Conservation (phyloP, 2,329 filamentous ascomycete genomes). For the Fusarium proliferatum region DNA sequence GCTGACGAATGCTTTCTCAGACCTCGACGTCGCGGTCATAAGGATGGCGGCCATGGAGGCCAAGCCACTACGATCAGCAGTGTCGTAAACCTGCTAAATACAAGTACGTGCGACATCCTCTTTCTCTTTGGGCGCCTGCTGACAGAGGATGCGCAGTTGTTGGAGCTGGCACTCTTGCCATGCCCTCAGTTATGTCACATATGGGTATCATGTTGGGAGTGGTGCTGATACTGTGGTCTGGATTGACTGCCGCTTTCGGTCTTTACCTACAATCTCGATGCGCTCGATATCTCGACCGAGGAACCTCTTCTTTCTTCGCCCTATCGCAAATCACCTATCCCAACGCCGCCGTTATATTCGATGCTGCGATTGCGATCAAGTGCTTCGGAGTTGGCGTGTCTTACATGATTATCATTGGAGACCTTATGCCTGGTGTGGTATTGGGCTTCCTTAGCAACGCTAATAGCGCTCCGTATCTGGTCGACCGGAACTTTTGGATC, state of each 20-base stretch:
- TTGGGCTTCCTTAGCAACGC: constrained; percentile 78
- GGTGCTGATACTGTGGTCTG: constrained; percentile 91
- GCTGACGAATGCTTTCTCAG: constrained; percentile 48
- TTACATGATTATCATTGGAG: constrained; percentile 98
- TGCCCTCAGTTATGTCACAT: constrained; percentile 95
- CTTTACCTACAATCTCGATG: constrained; percentile 95
- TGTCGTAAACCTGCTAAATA: constrained; percentile 95
- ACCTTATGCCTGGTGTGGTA: constrained; percentile 96
- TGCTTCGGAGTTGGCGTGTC: constrained; percentile 98
- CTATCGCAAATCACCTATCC: constrained; percentile 96
- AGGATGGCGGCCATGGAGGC: constrained; percentile 74
- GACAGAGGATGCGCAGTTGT: constrained; percentile 69
- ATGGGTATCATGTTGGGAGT: constrained; percentile 92
- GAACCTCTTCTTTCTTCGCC: constrained; percentile 93
- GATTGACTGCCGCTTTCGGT: constrained; percentile 87
- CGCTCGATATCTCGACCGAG: constrained; percentile 90
- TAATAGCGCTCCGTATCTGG: constrained; percentile 74
- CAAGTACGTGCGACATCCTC: constrained; percentile 69
- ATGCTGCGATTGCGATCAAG: constrained; percentile 95
- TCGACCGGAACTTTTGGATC: constrained; percentile 96
- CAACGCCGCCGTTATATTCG: constrained; percentile 94
- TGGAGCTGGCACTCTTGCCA: constrained; percentile 90
- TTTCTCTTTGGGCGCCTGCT: constrained; percentile 26
- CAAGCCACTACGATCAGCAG: constrained; percentile 91
- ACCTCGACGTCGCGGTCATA: constrained; percentile 72